These are phyloP conservation scores for Candida sanyiensis DNA, from an alignment of 805 yeast genomes.

Conservation along the genomic window DNA sequence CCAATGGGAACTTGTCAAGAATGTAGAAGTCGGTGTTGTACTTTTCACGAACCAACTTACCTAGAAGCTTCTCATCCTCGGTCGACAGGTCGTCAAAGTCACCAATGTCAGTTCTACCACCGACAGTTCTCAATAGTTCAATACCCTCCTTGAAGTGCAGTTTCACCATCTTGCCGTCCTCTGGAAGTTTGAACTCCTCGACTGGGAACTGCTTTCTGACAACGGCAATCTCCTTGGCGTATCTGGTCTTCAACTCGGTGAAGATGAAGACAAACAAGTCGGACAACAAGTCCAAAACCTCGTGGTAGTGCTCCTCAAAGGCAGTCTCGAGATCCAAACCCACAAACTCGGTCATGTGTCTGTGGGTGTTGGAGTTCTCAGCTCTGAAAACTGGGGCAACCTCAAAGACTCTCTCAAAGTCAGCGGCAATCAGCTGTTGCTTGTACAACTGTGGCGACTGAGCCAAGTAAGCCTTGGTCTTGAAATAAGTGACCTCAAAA, in stretches of 20 bases:
- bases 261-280: constrained; percentile 87
- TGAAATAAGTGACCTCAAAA: constrained; percentile 89
- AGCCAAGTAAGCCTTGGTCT: constrained; percentile 87
- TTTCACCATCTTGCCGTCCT: constrained; percentile 88
- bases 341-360: constrained; percentile 98
- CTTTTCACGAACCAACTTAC: constrained; percentile 85
- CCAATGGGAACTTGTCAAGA: constrained; percentile 96
- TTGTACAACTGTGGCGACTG: constrained; percentile 98
- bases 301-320: constrained; percentile 96
- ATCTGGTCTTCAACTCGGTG: constrained; percentile 74
- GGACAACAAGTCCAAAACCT: constrained; percentile 57
- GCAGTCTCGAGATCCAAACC: constrained; percentile 98
- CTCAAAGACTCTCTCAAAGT: constrained; percentile 93
- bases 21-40: constrained; percentile 97
- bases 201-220: constrained; percentile 96
- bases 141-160: constrained; percentile 90
- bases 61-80: constrained; percentile 90
- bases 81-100: constrained; percentile 89
- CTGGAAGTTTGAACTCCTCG: constrained; percentile 93
- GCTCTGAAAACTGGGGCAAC: constrained; percentile 98
- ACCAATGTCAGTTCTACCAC: constrained; percentile 67
- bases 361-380: constrained; percentile 97
- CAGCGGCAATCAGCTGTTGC: constrained; percentile 97
- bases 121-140: constrained; percentile 76
- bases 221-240: constrained; percentile 74